phyloP scores from a whole-genome alignment of 2,329 filamentous ascomycete species.

The Huntiella omanensis region DNA sequence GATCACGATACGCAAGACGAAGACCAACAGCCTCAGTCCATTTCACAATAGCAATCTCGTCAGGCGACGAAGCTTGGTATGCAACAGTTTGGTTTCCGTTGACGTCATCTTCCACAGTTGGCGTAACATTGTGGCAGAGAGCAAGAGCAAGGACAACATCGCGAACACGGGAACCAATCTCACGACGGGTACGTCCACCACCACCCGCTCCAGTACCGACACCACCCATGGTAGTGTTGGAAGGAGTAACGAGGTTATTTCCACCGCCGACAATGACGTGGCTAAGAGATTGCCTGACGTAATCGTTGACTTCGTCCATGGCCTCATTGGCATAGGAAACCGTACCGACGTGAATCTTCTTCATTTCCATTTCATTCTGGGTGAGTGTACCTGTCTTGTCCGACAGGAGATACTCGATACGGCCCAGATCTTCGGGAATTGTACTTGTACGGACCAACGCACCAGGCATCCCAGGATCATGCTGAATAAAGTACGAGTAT shows the following conservation, averaged over 20 bases:
- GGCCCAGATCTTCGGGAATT: slow-evolving; percentile 86
- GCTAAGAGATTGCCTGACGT: slow-evolving; percentile 69
- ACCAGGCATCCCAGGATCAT: slow-evolving; percentile 72
- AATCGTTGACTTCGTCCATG: slow-evolving; percentile 88
- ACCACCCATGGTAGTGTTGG: slow-evolving; percentile 42
- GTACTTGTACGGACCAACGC: slow-evolving; percentile 92
- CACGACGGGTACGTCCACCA: slow-evolving; percentile 68
- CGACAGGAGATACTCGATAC: slow-evolving; percentile 88
- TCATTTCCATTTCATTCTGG: slow-evolving; percentile 97
- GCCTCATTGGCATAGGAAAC: slow-evolving; percentile 97
- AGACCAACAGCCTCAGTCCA: slow-evolving; percentile 91
- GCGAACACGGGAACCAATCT: slow-evolving; percentile 82
- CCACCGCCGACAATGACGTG: slow-evolving; percentile 14
- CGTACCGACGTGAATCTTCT: slow-evolving; percentile 94
- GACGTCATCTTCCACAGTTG: slow-evolving; percentile 60
- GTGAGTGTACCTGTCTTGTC: slow-evolving; percentile 98
- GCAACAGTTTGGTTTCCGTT: slow-evolving; percentile 59
- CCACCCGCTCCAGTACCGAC: slow-evolving; percentile 30
- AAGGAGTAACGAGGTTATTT: slow-evolving; percentile 49
- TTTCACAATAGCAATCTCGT: slow-evolving; percentile 92
- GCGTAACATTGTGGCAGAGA: slow-evolving; percentile 93
- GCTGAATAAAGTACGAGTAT: slow-evolving; percentile 89
- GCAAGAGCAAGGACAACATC: slow-evolving; percentile 86
- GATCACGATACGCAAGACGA: slow-evolving; percentile 66
- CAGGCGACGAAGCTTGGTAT: slow-evolving; percentile 92